Conservation (phyloP, 2,329 filamentous ascomycete species). For the Stromatinia cepivora region DNA sequence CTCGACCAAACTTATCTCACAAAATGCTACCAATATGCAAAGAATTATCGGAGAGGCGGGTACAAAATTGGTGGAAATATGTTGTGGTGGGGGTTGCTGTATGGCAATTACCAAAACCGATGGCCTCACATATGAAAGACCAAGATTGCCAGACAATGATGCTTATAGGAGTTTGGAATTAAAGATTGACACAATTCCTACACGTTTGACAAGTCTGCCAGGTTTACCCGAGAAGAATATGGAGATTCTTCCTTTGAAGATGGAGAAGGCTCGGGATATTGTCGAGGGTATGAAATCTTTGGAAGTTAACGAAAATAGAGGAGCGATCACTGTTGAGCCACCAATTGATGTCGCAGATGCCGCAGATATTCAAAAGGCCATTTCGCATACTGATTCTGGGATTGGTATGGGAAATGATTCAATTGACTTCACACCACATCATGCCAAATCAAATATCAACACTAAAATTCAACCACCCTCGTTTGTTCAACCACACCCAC, state of each 20-base stretch:
- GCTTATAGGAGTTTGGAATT: slow-evolving; percentile 80
- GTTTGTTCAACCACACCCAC: slow-evolving; percentile 93
- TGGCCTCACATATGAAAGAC: slow-evolving; percentile 52
- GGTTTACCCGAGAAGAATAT: slow-evolving; percentile 75
- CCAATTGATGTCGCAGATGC: slow-evolving; percentile 27
- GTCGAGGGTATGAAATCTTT: neutral
- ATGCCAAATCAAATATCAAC: slow-evolving; percentile 45
- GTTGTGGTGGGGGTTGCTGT: slow-evolving; percentile 66
- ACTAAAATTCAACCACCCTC: slow-evolving; percentile 72
- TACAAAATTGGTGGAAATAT: slow-evolving; percentile 60
- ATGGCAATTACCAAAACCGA: slow-evolving; percentile 50
- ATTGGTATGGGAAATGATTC: slow-evolving; percentile 43
- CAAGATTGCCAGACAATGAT: slow-evolving; percentile 72
- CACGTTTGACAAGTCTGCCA: slow-evolving; percentile 67
- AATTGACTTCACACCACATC: slow-evolving; percentile 40
- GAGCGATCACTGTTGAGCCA: slow-evolving; percentile 19
- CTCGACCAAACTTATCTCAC: slow-evolving; percentile 66
- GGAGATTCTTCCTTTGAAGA: slow-evolving; percentile 62
- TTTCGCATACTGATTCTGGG: slow-evolving; percentile 52
- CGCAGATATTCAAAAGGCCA: neutral
- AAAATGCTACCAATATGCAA: slow-evolving; percentile 62
- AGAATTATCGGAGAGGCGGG: slow-evolving; percentile 65
- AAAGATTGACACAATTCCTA: slow-evolving; percentile 73
- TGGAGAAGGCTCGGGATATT: slow-evolving; percentile 38
- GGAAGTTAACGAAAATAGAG: neutral